Evolutionary conservation across 176 grass and related monocot species (phyloP), one percentile per base, ranked within the genome.

Genomic region (Aegilops umbellulata): DNA sequence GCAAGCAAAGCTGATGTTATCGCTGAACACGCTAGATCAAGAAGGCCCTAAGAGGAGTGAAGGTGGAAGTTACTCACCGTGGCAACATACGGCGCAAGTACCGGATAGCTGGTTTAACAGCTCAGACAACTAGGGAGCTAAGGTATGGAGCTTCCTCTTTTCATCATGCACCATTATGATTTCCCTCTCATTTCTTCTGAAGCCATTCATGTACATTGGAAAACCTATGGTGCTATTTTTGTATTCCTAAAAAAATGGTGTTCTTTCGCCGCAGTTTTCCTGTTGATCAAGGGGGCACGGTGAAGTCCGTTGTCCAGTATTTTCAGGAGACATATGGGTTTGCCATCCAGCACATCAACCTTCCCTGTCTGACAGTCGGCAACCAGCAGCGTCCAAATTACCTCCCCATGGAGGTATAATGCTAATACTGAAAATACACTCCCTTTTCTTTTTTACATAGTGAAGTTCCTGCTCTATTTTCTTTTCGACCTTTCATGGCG

Each of bases 261-360:
- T 19, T 84, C 36, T 83, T 81, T 39, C 86, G 11, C 19, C 22
- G 36, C 88, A 98, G 97, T 68, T 98, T 98, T 61, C 92, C 93
- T 31, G 80, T 98, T 31, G 94, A 98, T 85, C 88, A 98, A 81
- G 89, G 86, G 29, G 93, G 94, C 31, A 91, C 88, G 24, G 64
- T 98, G 85, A 98, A 98, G 58, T 98, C 90, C 4, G 97, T 98
- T 78, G 82, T 98, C 65, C 92, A 98, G 78, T 95, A 98, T 85
- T 98, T 98, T 87, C 94, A 92, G 89, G 97, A 98, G 84, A 98
- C 94, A 71, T 95, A 98, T 90, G 93, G 90, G 39, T 98, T 95
- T 81, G 85, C 86, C 38, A 94, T 98, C 69, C 92, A 98, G 62
- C 97, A 98, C 73, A 95, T 90, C 38, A 89, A 94, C 75, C 86